Evolutionary conservation across 164 flowering plant genomes (phyloP).

Genomic region (Piper longum): DNA sequence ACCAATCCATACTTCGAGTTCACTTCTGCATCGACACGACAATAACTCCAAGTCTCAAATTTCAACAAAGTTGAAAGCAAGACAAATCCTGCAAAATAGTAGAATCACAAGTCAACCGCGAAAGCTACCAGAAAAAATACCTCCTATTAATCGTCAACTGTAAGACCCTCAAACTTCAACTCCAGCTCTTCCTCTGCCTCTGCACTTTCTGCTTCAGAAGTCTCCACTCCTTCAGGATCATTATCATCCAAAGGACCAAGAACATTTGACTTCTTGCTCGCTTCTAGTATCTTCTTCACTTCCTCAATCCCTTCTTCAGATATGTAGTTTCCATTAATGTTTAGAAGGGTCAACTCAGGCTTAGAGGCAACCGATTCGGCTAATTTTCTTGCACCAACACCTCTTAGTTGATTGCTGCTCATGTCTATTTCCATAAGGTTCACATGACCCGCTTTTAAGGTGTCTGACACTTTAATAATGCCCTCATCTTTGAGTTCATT

Average conservation of each 20-base stretch:
- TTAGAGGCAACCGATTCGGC: constrained; percentile 42
- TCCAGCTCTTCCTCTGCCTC: constrained; percentile 26
- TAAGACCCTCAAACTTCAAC: constrained; percentile 40
- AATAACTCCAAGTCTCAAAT: background rate
- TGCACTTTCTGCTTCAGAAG: constrained; percentile 22
- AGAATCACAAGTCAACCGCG: background rate
- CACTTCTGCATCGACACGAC: background rate
- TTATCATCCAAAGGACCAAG: constrained; percentile 83
- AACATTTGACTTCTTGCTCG: constrained; percentile 27
- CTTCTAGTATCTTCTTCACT: constrained; percentile 42
- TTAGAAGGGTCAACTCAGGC: constrained; percentile 47
- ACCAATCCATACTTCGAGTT: background rate
- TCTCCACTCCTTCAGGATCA: constrained; percentile 69
- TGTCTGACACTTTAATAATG: constrained; percentile 38
- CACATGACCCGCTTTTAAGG: constrained; percentile 30
- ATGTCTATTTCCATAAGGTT: constrained; percentile 58
- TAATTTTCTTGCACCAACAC: constrained; percentile 57
- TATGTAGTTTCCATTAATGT: constrained; percentile 60
- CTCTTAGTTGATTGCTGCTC: constrained; percentile 41
- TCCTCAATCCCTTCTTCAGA: constrained; percentile 88
- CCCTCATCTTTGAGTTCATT: constrained; percentile 81
- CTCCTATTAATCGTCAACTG: constrained; percentile 19
- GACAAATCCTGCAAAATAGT: background rate
- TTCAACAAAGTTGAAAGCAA: background rate
- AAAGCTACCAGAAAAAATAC: background rate